phyloP scores from a whole-genome alignment of 805 yeast species.

The Monosporozyma aquatica region DNA sequence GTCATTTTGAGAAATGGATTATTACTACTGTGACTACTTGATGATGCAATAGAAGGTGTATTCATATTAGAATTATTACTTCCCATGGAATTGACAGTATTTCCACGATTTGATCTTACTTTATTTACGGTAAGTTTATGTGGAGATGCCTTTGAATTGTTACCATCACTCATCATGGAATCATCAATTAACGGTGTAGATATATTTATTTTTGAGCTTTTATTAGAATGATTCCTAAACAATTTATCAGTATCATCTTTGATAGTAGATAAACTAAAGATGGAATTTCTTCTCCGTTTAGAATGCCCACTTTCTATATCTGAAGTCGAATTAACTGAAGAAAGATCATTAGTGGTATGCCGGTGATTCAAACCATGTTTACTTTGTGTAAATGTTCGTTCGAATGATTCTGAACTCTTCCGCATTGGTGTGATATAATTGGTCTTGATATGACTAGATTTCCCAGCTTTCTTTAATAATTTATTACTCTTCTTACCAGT shows the following conservation, averaged over 20 bases:
- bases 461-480: neutral
- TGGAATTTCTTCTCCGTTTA: constrained; percentile 7
- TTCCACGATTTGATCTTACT: neutral
- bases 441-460: neutral
- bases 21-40: neutral
- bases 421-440: neutral
- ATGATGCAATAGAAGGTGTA: neutral
- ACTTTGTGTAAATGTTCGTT: neutral
- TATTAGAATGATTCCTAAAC: constrained; percentile 9
- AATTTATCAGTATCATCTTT: constrained; percentile 10
- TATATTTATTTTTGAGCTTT: constrained; percentile 5
- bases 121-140: neutral
- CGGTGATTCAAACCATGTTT: constrained; percentile 2
- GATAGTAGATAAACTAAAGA: constrained; percentile 3
- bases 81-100: neutral
- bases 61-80: neutral
- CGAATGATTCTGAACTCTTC: constrained; percentile 6
- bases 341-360: constrained; percentile 4
- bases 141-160: neutral
- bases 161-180: neutral
- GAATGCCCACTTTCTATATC: constrained; percentile 10
- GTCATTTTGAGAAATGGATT: constrained; percentile 18
- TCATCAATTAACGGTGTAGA: neutral
- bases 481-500: neutral
- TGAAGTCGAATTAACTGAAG: constrained; percentile 11